Conservation (phyloP, 2,329 filamentous ascomycete genomes). For the Hyphodiscus sp. region DNA sequence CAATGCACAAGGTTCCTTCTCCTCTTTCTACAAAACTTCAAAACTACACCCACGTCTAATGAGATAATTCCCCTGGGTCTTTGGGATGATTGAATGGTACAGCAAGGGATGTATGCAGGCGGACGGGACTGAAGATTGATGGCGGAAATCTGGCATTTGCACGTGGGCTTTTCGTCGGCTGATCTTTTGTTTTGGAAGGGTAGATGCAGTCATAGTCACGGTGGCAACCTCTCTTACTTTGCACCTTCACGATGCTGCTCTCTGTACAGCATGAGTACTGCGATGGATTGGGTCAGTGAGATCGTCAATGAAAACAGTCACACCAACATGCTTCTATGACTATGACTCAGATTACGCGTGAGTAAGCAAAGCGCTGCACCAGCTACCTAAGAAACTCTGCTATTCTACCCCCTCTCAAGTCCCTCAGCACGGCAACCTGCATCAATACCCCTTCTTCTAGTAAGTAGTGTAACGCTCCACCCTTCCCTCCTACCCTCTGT, state of each 20-base stretch:
- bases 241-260: neutral
- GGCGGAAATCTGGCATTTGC: neutral
- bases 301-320: neutral
- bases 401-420: too few species aligned
- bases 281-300: neutral
- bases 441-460: neutral
- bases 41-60: conserved; percentile 21
- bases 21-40: conserved; percentile 16
- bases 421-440: neutral
- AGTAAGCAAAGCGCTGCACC: neutral
- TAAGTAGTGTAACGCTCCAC: neutral
- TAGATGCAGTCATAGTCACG: neutral
- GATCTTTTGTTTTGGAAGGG: neutral
- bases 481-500: neutral
- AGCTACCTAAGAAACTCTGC: too few species aligned
- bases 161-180: neutral
- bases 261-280: conserved; percentile 8
- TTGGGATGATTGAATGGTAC: neutral
- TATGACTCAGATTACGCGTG: neutral
- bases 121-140: neutral
- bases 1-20: conserved; percentile 10
- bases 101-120: neutral
- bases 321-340: neutral
- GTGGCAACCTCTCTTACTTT: conserved; percentile 2
- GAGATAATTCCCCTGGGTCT: conserved; percentile 17